Conservation (phyloP, 2,329 filamentous ascomycete genomes). For the Meredithiella fracta region DNA sequence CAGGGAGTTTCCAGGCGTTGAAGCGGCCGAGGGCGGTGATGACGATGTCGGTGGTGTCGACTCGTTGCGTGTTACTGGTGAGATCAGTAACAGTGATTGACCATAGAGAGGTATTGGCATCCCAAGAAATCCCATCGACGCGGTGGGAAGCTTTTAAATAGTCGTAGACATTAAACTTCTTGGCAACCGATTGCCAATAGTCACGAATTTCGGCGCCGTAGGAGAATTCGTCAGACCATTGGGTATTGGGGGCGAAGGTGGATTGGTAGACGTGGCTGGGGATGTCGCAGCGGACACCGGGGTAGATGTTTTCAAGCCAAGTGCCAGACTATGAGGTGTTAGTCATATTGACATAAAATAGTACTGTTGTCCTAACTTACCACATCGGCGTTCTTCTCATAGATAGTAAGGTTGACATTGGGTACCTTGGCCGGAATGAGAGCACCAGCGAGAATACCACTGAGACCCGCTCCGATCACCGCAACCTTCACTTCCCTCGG, state of each 20-base stretch:
- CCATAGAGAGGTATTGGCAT: constrained; percentile 29
- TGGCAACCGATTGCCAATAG: constrained; percentile 32
- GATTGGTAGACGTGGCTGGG: constrained; percentile 55
- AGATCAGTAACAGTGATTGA: constrained; percentile 29
- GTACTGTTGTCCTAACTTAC: constrained; percentile 30
- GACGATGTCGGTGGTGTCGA: constrained; percentile 40
- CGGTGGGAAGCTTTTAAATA: constrained; percentile 37
- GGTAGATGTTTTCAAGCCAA: constrained; percentile 42
- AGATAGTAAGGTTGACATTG: constrained; percentile 45
- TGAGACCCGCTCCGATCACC: constrained; percentile 24
- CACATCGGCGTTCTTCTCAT: constrained; percentile 52
- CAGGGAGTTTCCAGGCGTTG: constrained; percentile 46
- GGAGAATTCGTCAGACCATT: constrained; percentile 54
- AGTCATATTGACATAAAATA: background rate
- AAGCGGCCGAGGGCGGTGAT: constrained; percentile 49
- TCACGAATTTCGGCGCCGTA: constrained; percentile 48
- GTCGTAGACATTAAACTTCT: constrained; percentile 35
- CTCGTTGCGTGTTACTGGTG: constrained; percentile 17
- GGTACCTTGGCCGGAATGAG: constrained; percentile 54
- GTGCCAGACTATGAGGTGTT: constrained; percentile 22
- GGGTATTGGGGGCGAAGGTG: constrained; percentile 48
- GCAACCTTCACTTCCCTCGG: constrained; percentile 22
- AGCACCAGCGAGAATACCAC: constrained; percentile 37
- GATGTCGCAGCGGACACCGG: constrained; percentile 51
- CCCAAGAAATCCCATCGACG: constrained; percentile 42